phyloP scores from a whole-genome alignment of 805 yeast genomes.

The Millerozyma miso region DNA sequence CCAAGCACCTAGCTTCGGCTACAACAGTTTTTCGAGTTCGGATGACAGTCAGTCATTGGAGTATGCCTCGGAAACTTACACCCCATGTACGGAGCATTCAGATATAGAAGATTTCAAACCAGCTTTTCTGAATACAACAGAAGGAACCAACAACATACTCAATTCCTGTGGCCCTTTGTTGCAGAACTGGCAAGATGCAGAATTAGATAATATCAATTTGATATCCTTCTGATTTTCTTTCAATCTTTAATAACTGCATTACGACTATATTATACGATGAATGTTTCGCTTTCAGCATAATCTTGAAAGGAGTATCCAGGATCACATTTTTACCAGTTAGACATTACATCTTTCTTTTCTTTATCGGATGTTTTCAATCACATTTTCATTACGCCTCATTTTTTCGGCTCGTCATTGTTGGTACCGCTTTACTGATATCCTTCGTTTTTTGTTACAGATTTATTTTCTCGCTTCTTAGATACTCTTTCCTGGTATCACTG shows the following conservation, averaged over 20 bases:
- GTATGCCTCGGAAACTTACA: slow-evolving; percentile 8
- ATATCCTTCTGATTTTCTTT: not conserved
- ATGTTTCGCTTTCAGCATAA: too few relatives aligned
- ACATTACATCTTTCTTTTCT: too few relatives aligned
- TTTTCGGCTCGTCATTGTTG: too few relatives aligned
- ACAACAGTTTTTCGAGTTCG: slow-evolving; percentile 7
- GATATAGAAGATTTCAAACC: slow-evolving; percentile 14
- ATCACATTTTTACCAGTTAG: too few relatives aligned
- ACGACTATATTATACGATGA: slow-evolving; percentile 4
- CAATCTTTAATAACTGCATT: slow-evolving; percentile 5
- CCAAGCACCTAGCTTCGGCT: slow-evolving; percentile 14
- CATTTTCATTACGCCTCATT: too few relatives aligned
- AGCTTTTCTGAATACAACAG: not conserved
- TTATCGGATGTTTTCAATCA: too few relatives aligned
- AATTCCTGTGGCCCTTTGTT: slow-evolving; percentile 16
- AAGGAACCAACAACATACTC: slow-evolving; percentile 12
- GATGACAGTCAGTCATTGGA: slow-evolving; percentile 1
- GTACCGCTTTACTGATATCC: too few relatives aligned
- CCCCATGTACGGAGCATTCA: slow-evolving; percentile 22
- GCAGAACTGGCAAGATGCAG: slow-evolving; percentile 25
- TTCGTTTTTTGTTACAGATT: too few relatives aligned
- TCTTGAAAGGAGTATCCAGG: too few relatives aligned
- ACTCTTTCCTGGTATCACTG: too few relatives aligned
- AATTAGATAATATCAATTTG: slow-evolving; percentile 3
- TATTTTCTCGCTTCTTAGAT: too few relatives aligned